Evolutionary conservation across 805 yeast species (phyloP).

Genomic region (Suhomyces prunicola): DNA sequence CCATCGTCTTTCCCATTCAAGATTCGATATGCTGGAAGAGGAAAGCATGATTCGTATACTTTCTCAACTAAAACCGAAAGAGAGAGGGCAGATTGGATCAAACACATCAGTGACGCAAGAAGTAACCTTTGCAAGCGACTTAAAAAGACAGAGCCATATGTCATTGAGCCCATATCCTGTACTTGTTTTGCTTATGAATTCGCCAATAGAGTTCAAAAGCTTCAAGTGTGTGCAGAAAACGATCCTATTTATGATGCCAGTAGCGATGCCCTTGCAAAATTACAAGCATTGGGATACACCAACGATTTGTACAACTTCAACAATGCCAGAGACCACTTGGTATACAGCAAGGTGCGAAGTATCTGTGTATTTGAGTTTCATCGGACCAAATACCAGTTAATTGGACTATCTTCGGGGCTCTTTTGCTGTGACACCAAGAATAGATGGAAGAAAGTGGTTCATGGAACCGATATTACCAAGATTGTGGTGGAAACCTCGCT

Average conservation of each 20-base stretch:
- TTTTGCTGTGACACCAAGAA: slow-evolving; percentile 46
- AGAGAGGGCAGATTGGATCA: slow-evolving; percentile 60
- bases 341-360: slow-evolving; percentile 40
- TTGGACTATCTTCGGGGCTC: slow-evolving; percentile 66
- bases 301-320: slow-evolving; percentile 24
- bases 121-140: slow-evolving; percentile 29
- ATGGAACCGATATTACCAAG: slow-evolving; percentile 51
- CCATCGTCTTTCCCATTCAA: slow-evolving; percentile 45
- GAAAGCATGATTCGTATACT: slow-evolving; percentile 52
- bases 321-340: slow-evolving; percentile 20
- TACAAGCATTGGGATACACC: slow-evolving; percentile 20
- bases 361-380: slow-evolving; percentile 45
- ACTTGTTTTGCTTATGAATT: slow-evolving; percentile 64
- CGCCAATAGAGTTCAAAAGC: slow-evolving; percentile 44
- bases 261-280: slow-evolving; percentile 16
- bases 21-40: slow-evolving; percentile 53
- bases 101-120: slow-evolving; percentile 47
- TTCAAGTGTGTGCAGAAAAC: slow-evolving; percentile 51
- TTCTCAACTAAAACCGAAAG: slow-evolving; percentile 44
- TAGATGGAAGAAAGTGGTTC: slow-evolving; percentile 60
- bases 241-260: slow-evolving; percentile 47
- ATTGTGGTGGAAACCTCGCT: slow-evolving; percentile 58
- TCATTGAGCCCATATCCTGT: slow-evolving; percentile 51
- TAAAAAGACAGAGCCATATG: slow-evolving; percentile 50
- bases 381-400: slow-evolving; percentile 44